Evolutionary conservation across 148 eudicot genomes (phyloP).

Genomic region (Rhododendron williamsianum): DNA sequence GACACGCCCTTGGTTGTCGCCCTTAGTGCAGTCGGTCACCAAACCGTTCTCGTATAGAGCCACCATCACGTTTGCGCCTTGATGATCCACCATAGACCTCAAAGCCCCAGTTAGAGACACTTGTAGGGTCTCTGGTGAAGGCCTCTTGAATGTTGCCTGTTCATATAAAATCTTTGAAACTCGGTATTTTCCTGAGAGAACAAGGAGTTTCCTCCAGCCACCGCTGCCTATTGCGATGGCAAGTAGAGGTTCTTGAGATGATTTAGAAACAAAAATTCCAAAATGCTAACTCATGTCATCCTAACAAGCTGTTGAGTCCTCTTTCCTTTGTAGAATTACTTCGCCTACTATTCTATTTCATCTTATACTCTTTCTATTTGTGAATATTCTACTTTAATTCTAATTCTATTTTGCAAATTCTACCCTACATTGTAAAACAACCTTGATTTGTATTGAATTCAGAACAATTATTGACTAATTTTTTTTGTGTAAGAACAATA

Average conservation of each 20-base stretch:
- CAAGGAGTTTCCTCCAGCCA: background rate
- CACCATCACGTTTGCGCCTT: constrained; percentile 68
- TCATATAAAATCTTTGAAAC: background rate
- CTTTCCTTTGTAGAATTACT: too few species aligned
- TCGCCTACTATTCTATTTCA: too few species aligned
- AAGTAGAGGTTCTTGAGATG: background rate
- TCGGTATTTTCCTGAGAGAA: background rate
- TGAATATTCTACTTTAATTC: too few species aligned
- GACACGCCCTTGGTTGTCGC: constrained; percentile 63
- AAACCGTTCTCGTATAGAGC: constrained; percentile 66
- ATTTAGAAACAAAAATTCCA: background rate
- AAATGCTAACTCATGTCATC: background rate
- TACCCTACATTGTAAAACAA: too few species aligned
- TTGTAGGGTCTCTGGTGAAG: constrained; percentile 43
- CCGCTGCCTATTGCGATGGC: background rate
- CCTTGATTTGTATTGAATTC: too few species aligned
- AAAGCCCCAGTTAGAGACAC: constrained; percentile 56
- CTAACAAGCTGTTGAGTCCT: too few species aligned
- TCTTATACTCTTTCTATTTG: too few species aligned
- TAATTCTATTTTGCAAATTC: too few species aligned
- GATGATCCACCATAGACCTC: constrained; percentile 48
- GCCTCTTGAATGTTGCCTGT: constrained; percentile 59
- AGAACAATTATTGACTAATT: too few species aligned
- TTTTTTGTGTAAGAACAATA: too few species aligned
- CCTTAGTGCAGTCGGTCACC: constrained; percentile 46